Conservation (phyloP, 495 filamentous ascomycete species). For the Cercophora sp. region DNA sequence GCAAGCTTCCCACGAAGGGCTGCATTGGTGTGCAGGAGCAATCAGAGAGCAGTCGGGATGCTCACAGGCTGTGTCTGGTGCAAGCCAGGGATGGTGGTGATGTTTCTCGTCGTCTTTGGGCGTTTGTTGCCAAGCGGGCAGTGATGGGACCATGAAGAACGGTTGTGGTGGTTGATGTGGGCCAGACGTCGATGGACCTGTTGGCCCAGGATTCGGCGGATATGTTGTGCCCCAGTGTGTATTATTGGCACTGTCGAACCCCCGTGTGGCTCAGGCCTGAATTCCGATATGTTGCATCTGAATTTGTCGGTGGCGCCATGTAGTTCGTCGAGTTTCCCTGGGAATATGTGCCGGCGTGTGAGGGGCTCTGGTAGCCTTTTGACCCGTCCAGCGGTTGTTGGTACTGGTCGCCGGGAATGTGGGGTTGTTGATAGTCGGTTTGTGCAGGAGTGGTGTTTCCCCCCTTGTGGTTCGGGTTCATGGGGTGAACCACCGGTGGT, state of each 20-base stretch:
- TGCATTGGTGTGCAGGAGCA: conserved; percentile 10
- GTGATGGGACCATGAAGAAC: neutral
- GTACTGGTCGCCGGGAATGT: neutral
- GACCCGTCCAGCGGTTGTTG: conserved; percentile 8
- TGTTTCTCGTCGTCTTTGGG: conserved; percentile 5
- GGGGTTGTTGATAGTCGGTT: neutral
- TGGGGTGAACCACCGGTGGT: neutral
- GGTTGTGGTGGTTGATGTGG: neutral
- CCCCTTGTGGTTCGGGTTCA: neutral
- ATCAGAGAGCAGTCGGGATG: conserved; percentile 16
- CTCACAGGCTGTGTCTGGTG: conserved; percentile 16
- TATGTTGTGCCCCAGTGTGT: neutral
- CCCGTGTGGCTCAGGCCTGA: conserved; percentile 1
- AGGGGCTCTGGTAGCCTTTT: neutral
- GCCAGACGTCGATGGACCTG: neutral
- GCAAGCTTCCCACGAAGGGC: neutral
- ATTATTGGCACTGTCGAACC: neutral
- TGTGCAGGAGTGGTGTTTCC: conserved; percentile 1
- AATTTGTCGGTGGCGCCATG: neutral
- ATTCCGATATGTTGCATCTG: no score
- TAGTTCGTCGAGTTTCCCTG: neutral
- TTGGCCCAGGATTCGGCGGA: neutral
- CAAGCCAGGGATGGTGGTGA: conserved; percentile 20
- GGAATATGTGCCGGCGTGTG: neutral
- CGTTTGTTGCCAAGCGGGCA: neutral